Conservation (phyloP, 306 rosid genomes). For the Senna siamea region DNA sequence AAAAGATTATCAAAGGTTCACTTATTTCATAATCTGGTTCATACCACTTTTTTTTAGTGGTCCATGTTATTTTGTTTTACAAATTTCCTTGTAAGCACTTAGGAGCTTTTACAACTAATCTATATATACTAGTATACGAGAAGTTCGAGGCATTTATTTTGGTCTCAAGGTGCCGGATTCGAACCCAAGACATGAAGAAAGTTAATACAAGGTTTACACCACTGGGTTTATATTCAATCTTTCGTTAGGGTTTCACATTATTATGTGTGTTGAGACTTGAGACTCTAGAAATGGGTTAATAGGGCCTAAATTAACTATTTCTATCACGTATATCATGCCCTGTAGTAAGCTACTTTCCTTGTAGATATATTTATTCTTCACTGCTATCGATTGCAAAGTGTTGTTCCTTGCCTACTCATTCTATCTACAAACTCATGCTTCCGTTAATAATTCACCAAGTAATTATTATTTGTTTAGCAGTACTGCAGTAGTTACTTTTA, state of each 20-base stretch:
- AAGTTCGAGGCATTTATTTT: not conserved
- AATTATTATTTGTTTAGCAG: slow-evolving; percentile 24
- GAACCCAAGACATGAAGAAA: too few species aligned
- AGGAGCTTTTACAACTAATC: not conserved
- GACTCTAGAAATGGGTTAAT: not conserved
- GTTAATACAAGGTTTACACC: too few species aligned
- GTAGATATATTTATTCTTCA: not conserved
- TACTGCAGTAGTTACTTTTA: not conserved
- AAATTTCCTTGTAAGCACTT: slow-evolving; percentile 12
- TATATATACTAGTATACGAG: not conserved
- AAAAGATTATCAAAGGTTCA: slow-evolving; percentile 73
- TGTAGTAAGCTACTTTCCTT: not conserved
- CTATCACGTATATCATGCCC: slow-evolving; percentile 10
- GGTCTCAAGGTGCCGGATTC: too few species aligned
- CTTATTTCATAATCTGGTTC: slow-evolving; percentile 16
- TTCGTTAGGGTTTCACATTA: too few species aligned
- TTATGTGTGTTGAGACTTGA: too few species aligned
- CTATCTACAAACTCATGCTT: too few species aligned
- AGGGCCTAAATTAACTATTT: not conserved
- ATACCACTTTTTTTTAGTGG: slow-evolving; percentile 18
- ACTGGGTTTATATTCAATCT: too few species aligned
- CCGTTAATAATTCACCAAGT: slow-evolving; percentile 11
- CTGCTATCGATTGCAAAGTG: not conserved
- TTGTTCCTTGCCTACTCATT: slow-evolving; percentile 15
- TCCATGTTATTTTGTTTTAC: not conserved